These are phyloP conservation scores for Penicillium bovifimosum DNA, from an alignment of 495 filamentous ascomycete species.

Conservation along the genomic window DNA sequence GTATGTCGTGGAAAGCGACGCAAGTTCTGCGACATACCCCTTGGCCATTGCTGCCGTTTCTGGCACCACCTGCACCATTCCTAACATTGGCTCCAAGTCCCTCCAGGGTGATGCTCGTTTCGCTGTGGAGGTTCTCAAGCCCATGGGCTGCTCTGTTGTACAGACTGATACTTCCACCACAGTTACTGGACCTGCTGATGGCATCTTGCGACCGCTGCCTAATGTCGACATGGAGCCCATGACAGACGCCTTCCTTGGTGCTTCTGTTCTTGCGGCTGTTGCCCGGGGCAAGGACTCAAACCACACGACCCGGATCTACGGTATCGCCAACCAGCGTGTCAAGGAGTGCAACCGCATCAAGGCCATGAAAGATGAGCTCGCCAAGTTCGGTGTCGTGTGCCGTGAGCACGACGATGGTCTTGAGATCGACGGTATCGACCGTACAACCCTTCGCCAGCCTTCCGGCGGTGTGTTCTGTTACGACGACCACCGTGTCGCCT, in stretches of 20 bases:
- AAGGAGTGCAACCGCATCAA: slow-evolving; percentile 97
- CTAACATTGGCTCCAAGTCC: slow-evolving; percentile 88
- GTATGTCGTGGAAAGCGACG: slow-evolving; percentile 94
- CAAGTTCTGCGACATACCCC: slow-evolving; percentile 95
- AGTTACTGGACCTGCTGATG: slow-evolving; percentile 77
- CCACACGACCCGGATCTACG: slow-evolving; percentile 74
- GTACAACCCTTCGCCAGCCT: slow-evolving; percentile 55
- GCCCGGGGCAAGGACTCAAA: slow-evolving; percentile 55
- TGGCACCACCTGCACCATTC: slow-evolving; percentile 89
- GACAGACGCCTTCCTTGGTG: slow-evolving; percentile 97
- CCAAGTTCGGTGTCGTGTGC: slow-evolving; percentile 90
- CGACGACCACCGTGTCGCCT: slow-evolving; percentile 96
- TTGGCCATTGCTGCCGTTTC: slow-evolving; percentile 92
- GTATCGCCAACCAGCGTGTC: slow-evolving; percentile 97
- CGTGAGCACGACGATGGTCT: slow-evolving; percentile 90
- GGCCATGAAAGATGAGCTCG: slow-evolving; percentile 93
- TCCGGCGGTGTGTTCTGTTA: slow-evolving; percentile 78
- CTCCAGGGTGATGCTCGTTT: slow-evolving; percentile 96
- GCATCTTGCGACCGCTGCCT: slow-evolving; percentile 61
- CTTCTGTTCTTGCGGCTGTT: slow-evolving; percentile 87
- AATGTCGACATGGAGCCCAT: slow-evolving; percentile 98
- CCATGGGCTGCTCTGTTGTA: slow-evolving; percentile 89
- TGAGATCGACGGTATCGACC: slow-evolving; percentile 66
- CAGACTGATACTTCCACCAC: slow-evolving; percentile 85
- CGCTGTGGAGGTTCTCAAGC: slow-evolving; percentile 80